Conservation (phyloP, 495 filamentous ascomycete genomes). For the Tuber borchii region DNA sequence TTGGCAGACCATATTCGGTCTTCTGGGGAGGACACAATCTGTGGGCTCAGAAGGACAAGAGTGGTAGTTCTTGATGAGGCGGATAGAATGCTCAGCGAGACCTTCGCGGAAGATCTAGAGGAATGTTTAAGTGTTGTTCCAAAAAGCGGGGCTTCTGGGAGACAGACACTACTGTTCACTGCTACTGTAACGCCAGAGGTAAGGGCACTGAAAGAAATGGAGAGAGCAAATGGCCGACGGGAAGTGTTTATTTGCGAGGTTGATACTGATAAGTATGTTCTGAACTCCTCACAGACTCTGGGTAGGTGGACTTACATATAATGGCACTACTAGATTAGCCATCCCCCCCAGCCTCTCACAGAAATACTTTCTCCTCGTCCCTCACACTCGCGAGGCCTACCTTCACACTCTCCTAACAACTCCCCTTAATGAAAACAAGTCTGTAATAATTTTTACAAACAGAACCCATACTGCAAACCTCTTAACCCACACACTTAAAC, state of each 20-base stretch:
- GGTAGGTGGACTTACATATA: background rate
- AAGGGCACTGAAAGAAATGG: constrained; percentile 67
- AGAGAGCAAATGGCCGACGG: constrained; percentile 57
- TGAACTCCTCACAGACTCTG: background rate
- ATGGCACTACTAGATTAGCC: constrained; percentile 45
- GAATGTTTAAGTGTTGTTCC: constrained; percentile 77
- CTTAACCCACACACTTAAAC: constrained; percentile 73
- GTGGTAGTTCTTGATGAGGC: constrained; percentile 95
- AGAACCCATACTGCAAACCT: constrained; percentile 80
- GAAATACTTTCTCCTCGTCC: constrained; percentile 76
- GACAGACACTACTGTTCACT: constrained; percentile 93
- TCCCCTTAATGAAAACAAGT: constrained; percentile 62
- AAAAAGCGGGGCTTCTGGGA: constrained; percentile 50
- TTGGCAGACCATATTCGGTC: constrained; percentile 88
- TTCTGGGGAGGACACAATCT: constrained; percentile 82
- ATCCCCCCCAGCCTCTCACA: constrained; percentile 76
- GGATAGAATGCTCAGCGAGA: constrained; percentile 64
- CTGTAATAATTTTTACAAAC: constrained; percentile 91
- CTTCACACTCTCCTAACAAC: constrained; percentile 84
- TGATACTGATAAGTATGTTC: constrained; percentile 56
- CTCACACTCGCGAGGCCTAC: constrained; percentile 87
- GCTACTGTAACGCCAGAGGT: constrained; percentile 94
- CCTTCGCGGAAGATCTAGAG: constrained; percentile 59
- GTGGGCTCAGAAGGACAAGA: constrained; percentile 65
- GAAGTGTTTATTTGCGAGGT: constrained; percentile 87